phyloP scores from a whole-genome alignment of 257 asterid species.

The Nemophila menziesii region DNA sequence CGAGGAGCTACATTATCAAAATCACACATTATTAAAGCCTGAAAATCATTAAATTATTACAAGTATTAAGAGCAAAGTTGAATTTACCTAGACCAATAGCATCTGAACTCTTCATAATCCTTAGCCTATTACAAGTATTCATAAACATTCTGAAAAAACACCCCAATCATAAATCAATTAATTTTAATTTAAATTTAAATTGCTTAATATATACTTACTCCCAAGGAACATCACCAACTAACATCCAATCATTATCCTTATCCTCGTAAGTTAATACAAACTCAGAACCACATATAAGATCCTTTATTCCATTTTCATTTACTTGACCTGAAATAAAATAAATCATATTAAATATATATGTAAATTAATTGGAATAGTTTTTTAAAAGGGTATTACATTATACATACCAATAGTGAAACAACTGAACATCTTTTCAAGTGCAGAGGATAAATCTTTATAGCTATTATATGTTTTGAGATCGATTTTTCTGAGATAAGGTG shows the following conservation, averaged over 20 bases:
- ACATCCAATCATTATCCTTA: slow-evolving; percentile 97
- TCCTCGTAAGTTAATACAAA: slow-evolving; percentile 81
- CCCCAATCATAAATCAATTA: not conserved
- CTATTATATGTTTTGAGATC: slow-evolving; percentile 4
- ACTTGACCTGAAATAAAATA: slow-evolving; percentile 19
- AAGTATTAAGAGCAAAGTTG: too few relatives aligned
- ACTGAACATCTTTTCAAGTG: slow-evolving; percentile 7
- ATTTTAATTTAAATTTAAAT: too few relatives aligned
- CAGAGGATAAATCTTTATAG: slow-evolving; percentile 5
- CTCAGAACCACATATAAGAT: slow-evolving; percentile 70
- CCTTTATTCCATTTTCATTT: slow-evolving; percentile 59
- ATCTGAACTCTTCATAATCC: slow-evolving; percentile 38
- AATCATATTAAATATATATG: not conserved
- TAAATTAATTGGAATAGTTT: not conserved
- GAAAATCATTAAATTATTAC: too few relatives aligned
- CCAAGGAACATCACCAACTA: slow-evolving; percentile 97
- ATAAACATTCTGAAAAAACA: slow-evolving; percentile 27
- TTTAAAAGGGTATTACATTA: slow-evolving; percentile 1
- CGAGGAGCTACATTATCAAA: slow-evolving; percentile 17
- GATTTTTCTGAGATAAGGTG: slow-evolving; percentile 11
- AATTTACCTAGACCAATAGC: slow-evolving; percentile 27
- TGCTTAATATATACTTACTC: slow-evolving; percentile 41
- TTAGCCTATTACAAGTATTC: slow-evolving; percentile 29
- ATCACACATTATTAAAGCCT: too few relatives aligned
- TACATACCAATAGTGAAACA: slow-evolving; percentile 3